Percentiles rank a stretch among this genome's conserved stretches.
These are phyloP conservation scores for Thermomyces lanuginosus DNA, from an alignment of 2,329 filamentous ascomycete species.

Conservation along the genomic window DNA sequence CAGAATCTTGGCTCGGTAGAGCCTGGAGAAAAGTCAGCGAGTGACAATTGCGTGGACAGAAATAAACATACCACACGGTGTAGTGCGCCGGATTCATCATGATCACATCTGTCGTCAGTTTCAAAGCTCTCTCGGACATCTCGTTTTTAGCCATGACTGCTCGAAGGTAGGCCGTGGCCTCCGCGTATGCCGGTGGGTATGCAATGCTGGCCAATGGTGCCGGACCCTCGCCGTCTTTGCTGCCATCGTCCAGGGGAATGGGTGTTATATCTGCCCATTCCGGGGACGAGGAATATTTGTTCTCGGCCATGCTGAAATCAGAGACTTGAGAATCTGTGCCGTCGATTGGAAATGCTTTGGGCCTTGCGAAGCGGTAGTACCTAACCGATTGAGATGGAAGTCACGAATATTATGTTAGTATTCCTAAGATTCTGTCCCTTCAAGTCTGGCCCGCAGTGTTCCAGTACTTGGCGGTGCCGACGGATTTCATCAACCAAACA, in stretches of 20 bases:
- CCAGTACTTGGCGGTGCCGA: too few species aligned
- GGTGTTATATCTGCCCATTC: constrained; percentile 73
- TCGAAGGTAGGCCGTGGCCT: constrained; percentile 84
- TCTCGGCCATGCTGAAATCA: constrained; percentile 12
- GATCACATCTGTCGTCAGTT: constrained; percentile 79
- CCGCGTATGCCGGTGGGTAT: constrained; percentile 76
- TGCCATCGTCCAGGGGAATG: constrained; percentile 69
- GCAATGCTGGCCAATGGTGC: constrained; percentile 79
- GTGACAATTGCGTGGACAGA: background rate
- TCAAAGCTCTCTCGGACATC: constrained; percentile 59
- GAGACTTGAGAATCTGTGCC: background rate
- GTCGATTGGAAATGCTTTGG: background rate
- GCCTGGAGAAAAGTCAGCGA: constrained; percentile 27
- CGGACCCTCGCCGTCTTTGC: constrained; percentile 16
- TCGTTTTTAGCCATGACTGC: constrained; percentile 86
- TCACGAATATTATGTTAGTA: too few species aligned
- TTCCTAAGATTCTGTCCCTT: too few species aligned
- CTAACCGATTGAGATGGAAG: too few species aligned
- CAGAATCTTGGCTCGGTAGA: constrained; percentile 74
- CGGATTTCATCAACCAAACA: too few species aligned
- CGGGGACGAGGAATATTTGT: constrained; percentile 47
- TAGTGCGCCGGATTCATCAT: constrained; percentile 91
- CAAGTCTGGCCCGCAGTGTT: too few species aligned
- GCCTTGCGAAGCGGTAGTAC: too few species aligned
- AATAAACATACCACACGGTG: constrained; percentile 59